Evolutionary conservation across 2,329 filamentous ascomycete genomes (phyloP), one percentile per base, ranked within the genome.

Genomic region (Teratosphaeria zuluensis): DNA sequence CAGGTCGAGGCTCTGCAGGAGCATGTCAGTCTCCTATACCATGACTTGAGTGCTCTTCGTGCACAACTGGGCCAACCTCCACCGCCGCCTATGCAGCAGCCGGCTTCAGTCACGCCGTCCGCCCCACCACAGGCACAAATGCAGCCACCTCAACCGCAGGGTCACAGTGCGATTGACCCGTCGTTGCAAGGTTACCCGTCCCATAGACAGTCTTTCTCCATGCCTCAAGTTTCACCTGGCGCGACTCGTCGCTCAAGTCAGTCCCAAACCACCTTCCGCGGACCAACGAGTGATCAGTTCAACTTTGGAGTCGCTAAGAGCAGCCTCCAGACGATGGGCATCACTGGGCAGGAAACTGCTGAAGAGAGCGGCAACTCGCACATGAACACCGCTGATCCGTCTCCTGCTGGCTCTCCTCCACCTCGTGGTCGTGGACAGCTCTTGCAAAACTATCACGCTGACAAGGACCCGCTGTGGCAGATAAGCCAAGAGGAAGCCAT

Each of bases 261-360:
- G 53, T 68, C 68, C 16, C 62, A 66, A 19, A 83, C 84, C 3
- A 81, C 83, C 28, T 96, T 94, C 69, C 86, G 89, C 58, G 92
- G 91, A 0, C 90, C 90, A 0, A 96, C 90, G 0, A 95, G 90
- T 73, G 87, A 85, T 53, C 85, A 87, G 1, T 96, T 92, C 74
- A 92, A 88, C 64, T 82, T 96, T 32, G 89, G 92, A 63, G 86
- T 96, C 14, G 91, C 92, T 38, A 92, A 90, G 72, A 89, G 84
- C 56, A 95, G 91, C 55, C 80, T 96, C 42, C 87, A 91, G 68
- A 92, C 86, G 61, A 95, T 96, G 89, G 91, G 91, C 3, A 94
- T 95, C 68, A 85, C 84, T 31, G 82, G 80, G 1, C 76, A 84
- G 1, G 81, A 81, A 1, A 85, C 86, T 54, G 84, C 88, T n/a